These are phyloP conservation scores for Ceratocystis variospora DNA, from an alignment of 2,329 filamentous ascomycete species.

Conservation along the genomic window DNA sequence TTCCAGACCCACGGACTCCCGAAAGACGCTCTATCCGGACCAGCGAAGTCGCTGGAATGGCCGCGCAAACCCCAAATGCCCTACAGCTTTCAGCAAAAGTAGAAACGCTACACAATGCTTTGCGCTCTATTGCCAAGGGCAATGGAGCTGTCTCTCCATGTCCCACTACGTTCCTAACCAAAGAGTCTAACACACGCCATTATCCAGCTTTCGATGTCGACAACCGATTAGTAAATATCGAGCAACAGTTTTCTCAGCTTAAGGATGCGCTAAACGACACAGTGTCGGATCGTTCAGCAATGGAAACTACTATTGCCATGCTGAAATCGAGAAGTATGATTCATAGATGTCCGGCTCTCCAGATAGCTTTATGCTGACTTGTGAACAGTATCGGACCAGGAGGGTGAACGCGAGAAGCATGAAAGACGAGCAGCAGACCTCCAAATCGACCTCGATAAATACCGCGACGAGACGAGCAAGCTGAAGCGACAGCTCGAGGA, in stretches of 20 bases:
- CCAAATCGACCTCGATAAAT: slow-evolving; percentile 28
- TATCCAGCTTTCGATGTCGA: slow-evolving; percentile 68
- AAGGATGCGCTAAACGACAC: slow-evolving; percentile 59
- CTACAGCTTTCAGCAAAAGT: slow-evolving; percentile 1
- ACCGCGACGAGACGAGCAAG: slow-evolving; percentile 40
- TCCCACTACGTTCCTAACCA: slow-evolving; percentile 42
- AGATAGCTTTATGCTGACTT: neutral
- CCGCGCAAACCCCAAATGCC: neutral
- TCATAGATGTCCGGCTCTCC: no score
- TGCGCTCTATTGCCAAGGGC: slow-evolving; percentile 21
- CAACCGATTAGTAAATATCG: slow-evolving; percentile 60
- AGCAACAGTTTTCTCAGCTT: slow-evolving; percentile 57
- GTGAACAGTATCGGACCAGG: slow-evolving; percentile 34
- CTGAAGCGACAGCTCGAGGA: slow-evolving; percentile 30
- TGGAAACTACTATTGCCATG: slow-evolving; percentile 60
- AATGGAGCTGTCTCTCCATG: slow-evolving; percentile 12
- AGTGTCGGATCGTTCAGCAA: slow-evolving; percentile 49
- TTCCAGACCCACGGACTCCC: neutral
- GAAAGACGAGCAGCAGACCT: slow-evolving; percentile 51
- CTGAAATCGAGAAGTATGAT: slow-evolving; percentile 61
- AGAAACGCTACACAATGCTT: slow-evolving; percentile 9
- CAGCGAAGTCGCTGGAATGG: slow-evolving; percentile 4
- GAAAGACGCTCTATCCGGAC: neutral
- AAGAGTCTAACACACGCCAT: slow-evolving; percentile 53
- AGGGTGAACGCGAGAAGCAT: slow-evolving; percentile 34